Evolutionary conservation across 1,139 yeast genomes (phyloP).

Genomic region (Sugiyamaella sp.): DNA sequence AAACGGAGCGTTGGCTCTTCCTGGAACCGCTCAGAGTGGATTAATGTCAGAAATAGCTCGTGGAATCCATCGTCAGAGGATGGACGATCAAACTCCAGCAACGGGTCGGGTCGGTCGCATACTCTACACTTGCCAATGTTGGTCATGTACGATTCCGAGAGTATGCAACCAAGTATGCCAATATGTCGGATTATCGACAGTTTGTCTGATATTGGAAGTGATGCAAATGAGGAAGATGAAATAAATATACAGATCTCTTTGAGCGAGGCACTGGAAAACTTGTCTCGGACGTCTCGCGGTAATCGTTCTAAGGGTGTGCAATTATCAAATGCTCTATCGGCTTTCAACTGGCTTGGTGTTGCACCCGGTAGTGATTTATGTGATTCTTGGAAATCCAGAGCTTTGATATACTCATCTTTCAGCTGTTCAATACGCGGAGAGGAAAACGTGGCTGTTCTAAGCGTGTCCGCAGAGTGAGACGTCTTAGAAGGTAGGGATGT

Average conservation of each 20-base stretch:
- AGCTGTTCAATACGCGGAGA: background rate
- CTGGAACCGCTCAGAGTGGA: constrained; percentile 27
- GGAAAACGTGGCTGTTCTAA: background rate
- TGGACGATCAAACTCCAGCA: constrained; percentile 7
- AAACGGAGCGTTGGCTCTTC: constrained; percentile 25
- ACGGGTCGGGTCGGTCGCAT: constrained; percentile 14
- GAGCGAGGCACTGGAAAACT: background rate
- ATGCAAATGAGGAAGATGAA: constrained; percentile 9
- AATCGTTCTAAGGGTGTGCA: background rate
- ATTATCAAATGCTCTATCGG: constrained; percentile 3
- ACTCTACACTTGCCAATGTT: constrained; percentile 14
- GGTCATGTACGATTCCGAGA: constrained; percentile 18
- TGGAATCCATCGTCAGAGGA: constrained; percentile 6
- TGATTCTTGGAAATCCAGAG: background rate
- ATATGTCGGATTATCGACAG: constrained; percentile 13
- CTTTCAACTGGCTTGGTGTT: background rate
- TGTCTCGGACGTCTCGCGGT: background rate
- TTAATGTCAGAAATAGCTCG: constrained; percentile 18
- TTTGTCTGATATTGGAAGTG: constrained; percentile 15
- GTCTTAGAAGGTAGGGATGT: background rate
- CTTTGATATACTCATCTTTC: background rate
- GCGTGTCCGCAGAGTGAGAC: background rate
- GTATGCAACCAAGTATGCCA: constrained; percentile 21
- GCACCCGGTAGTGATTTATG: background rate
- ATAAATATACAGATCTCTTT: constrained; percentile 10